phyloP scores from a whole-genome alignment of 176 grass and related monocot species.

The Hordeum marinum region DNA sequence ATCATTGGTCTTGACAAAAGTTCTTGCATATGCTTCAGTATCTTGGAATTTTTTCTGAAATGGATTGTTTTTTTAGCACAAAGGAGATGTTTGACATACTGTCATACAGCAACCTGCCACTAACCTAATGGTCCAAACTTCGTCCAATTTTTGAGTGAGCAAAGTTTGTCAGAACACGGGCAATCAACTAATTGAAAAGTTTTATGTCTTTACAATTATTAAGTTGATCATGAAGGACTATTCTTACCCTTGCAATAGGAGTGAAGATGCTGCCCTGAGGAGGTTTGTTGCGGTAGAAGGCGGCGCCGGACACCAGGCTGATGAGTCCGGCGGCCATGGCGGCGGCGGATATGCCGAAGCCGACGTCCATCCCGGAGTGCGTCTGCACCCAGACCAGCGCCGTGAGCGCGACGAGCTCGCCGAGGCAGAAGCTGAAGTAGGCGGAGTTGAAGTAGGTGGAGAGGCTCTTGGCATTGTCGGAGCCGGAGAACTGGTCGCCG shows the following conservation, averaged over 20 bases:
- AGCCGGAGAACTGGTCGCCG: constrained; percentile 61
- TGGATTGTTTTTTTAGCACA: neutral
- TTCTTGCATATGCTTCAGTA: neutral
- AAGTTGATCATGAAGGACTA: neutral
- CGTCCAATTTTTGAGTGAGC: neutral
- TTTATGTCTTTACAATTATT: neutral
- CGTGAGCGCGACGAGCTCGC: constrained; percentile 83
- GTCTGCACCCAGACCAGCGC: constrained; percentile 96
- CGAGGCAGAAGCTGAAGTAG: constrained; percentile 96
- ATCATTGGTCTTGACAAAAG: constrained; percentile 2
- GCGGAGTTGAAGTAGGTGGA: constrained; percentile 98
- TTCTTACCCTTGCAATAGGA: constrained; percentile 69
- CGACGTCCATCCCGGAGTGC: constrained; percentile 86
- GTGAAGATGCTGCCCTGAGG: constrained; percentile 87
- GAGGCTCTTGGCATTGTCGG: constrained; percentile 45
- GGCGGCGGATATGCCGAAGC: constrained; percentile 65
- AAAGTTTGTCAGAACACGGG: too few relatives aligned
- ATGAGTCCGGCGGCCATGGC: constrained; percentile 73
- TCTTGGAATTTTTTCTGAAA: constrained; percentile 1
- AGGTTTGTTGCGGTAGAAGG: constrained; percentile 78
- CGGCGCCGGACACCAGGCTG: constrained; percentile 55
- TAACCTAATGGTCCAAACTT: neutral
- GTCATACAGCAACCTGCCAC: too few relatives aligned
- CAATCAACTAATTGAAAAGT: neutral
- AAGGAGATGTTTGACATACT: too few relatives aligned